Evolutionary conservation across 176 grass and related monocot species (phyloP).

Genomic region (Musa itinerans): DNA sequence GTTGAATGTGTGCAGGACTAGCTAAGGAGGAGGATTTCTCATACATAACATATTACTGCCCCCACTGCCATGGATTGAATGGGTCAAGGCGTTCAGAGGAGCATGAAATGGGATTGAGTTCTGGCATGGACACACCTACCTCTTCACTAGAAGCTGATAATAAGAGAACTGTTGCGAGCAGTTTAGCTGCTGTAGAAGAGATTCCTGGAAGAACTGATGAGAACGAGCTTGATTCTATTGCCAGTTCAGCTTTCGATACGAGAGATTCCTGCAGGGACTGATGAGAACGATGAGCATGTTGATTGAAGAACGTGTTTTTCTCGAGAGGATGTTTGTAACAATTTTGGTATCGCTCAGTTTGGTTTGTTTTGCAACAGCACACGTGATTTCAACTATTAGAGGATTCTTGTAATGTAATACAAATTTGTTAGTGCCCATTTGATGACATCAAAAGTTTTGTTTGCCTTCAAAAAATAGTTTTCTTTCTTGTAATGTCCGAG

Average conservation of each 20-base stretch:
- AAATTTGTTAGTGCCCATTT: neutral
- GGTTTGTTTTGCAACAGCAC: no score
- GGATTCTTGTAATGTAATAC: neutral
- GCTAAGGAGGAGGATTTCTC: slow-evolving; percentile 82
- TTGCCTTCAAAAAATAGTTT: neutral
- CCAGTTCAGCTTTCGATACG: neutral
- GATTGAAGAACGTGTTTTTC: neutral
- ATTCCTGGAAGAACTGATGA: slow-evolving; percentile 6
- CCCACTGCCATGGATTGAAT: slow-evolving; percentile 75
- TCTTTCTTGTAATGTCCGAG: no score
- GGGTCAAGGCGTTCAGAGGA: slow-evolving; percentile 37
- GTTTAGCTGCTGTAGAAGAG: slow-evolving; percentile 20
- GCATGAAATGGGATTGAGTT: slow-evolving; percentile 32
- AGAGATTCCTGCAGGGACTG: neutral
- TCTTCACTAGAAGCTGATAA: slow-evolving; percentile 22
- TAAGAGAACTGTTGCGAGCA: slow-evolving; percentile 16
- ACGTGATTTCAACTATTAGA: no score
- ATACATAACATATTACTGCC: slow-evolving; percentile 83
- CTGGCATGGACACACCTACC: slow-evolving; percentile 40
- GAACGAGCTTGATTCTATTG: neutral
- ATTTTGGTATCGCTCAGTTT: no score
- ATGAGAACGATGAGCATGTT: neutral
- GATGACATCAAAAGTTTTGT: neutral
- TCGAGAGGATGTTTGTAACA: neutral
- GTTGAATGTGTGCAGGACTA: slow-evolving; percentile 43